Conservation (phyloP, 352 stramenopile species). For the Globisporangium megalacanthum region DNA sequence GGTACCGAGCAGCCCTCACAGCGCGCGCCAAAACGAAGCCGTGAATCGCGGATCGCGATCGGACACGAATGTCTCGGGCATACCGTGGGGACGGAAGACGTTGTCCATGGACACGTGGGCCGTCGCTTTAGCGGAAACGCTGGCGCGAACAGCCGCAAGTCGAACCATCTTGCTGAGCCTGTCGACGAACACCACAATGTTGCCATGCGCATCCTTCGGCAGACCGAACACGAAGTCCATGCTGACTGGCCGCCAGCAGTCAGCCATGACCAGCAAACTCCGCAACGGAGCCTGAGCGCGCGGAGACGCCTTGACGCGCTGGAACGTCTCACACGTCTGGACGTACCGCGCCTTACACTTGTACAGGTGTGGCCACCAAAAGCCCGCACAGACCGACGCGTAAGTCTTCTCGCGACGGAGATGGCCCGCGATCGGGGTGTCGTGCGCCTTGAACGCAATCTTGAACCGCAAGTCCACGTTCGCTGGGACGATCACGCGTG, state of each 20-base stretch:
- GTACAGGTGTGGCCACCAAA: neutral
- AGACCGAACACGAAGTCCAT: slow-evolving; percentile 6
- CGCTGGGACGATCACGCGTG: neutral
- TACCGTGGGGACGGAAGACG: too few relatives aligned
- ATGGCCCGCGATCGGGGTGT: neutral
- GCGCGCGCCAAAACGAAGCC: too few relatives aligned
- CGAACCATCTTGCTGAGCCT: neutral
- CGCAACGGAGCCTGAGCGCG: neutral
- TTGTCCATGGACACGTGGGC: too few relatives aligned
- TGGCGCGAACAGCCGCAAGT: neutral
- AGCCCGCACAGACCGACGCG: neutral
- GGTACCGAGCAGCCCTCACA: too few relatives aligned
- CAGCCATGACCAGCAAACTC: neutral
- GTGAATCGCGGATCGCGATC: too few relatives aligned
- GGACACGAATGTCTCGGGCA: too few relatives aligned
- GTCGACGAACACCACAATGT: neutral
- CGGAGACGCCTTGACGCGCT: slow-evolving; percentile 1
- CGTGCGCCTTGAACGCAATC: neutral
- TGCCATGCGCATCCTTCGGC: slow-evolving; percentile 4
- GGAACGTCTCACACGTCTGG: neutral
- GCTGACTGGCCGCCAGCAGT: slow-evolving; percentile 1
- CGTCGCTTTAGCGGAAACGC: too few relatives aligned
- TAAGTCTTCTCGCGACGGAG: neutral
- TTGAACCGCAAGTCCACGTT: neutral
- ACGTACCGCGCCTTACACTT: neutral